These are phyloP conservation scores for Corylus americana DNA, from an alignment of 306 rosid species.

Conservation along the genomic window DNA sequence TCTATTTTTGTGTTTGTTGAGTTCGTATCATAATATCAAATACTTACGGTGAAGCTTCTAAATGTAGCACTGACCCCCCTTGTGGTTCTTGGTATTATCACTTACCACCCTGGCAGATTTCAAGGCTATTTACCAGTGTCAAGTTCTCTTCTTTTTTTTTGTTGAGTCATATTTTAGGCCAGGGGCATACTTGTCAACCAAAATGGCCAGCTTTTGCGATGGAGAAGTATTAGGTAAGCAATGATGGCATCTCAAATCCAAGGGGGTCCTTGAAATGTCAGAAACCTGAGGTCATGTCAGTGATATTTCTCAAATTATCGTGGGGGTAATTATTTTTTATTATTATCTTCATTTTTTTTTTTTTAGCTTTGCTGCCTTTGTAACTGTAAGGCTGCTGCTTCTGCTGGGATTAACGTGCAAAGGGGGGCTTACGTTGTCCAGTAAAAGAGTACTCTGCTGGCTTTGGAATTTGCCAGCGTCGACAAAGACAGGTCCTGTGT, in stretches of 20 bases:
- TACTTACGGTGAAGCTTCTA: conserved; percentile 16
- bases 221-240: not conserved
- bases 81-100: conserved; percentile 9
- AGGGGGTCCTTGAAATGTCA: conserved; percentile 16
- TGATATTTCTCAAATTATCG: conserved; percentile 1
- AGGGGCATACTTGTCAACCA: conserved; percentile 12
- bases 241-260: conserved; percentile 12
- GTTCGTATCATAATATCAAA: conserved; percentile 3
- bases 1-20: not conserved
- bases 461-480: conserved; percentile 20
- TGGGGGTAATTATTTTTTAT: not conserved
- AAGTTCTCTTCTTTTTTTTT: not conserved
- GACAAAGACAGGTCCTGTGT: conserved; percentile 38
- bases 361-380: not conserved
- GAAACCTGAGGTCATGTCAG: conserved; percentile 31
- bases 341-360: not conserved
- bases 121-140: not conserved
- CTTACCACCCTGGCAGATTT: conserved; percentile 3
- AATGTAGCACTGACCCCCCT: conserved; percentile 9
- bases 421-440: conserved; percentile 22
- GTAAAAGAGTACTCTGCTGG: conserved; percentile 24
- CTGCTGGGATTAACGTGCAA: conserved; percentile 1
- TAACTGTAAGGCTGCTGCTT: not conserved
- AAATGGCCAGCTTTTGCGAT: not conserved
- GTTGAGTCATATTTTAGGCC: not conserved